Base-by-base conservation (phyloP, 176 grass and related monocot species). In the Themeda triandra region DNA sequence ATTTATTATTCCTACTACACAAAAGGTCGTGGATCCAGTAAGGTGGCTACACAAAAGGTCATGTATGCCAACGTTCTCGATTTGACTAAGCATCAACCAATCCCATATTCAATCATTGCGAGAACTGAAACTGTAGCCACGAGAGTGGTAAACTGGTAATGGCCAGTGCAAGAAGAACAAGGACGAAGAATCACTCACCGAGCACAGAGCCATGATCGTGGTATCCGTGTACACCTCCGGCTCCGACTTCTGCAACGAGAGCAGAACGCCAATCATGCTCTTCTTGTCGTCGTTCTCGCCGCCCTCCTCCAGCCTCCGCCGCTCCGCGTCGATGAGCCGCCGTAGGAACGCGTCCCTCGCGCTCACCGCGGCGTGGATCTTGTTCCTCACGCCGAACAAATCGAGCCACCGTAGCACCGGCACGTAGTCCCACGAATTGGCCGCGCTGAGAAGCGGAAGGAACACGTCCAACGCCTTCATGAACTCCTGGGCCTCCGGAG, bases 151-250 rank as follows among this genome's bases (percentile, higher is more conserved):
- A 37, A 67, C 8, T 21, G 3, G 56, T 12, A 60, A 37, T 69
- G 18, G 19, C 32, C 10, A 70, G 2, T 24, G 36, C 36, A 42
- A 41, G 6, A 33, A 69, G 17, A 41, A 75, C 33, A n/a, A 71
- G n/a, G 40, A 13, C 3, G 8, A 32, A 46, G 44, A 46, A 51
- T 11, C 11, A 64, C 80, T 88, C 67, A 94, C 87, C 63, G 83
- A 24, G 75, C 80, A 80, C 11, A 92, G 44, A 15, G 80, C 65
- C 33, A 85, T 85, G 35, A 94, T 90, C 46, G 82, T 69, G 19
- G 84, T 76, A 37, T 92, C 87, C 1, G 92, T 80, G 84, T 88
- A 92, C 56, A 63, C 73, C 40, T 88, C 78, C 14, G 87, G 89
- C 59, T 94, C 89, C 21, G 73, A 66, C 45, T 88, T 73, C 46